Evolutionary conservation across 2,329 filamentous ascomycete species (phyloP).

Genomic region (Pleomassaria siparia): DNA sequence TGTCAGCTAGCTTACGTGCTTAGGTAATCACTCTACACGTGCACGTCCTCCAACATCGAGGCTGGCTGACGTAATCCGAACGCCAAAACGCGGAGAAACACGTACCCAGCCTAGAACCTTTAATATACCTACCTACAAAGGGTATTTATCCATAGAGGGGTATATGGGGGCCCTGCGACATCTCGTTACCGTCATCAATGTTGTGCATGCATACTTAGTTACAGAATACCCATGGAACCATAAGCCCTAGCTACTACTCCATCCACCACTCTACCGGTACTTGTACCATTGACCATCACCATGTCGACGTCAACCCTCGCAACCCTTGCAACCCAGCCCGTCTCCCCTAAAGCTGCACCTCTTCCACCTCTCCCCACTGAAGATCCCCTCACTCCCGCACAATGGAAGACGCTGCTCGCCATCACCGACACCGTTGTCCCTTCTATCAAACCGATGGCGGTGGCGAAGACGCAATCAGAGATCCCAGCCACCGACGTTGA

Average conservation of each 20-base stretch:
- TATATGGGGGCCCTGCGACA: not conserved
- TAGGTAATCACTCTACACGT: too few species aligned
- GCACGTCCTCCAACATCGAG: not conserved
- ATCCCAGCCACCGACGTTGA: slow-evolving; percentile 54
- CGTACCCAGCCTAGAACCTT: too few species aligned
- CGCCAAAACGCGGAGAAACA: not conserved
- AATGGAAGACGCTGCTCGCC: slow-evolving; percentile 62
- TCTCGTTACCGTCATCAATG: not conserved
- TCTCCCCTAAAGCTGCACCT: slow-evolving; percentile 43
- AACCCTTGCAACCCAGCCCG: slow-evolving; percentile 24
- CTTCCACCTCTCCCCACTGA: slow-evolving; percentile 50
- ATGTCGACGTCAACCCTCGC: too few species aligned
- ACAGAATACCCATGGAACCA: too few species aligned
- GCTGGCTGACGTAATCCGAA: not conserved
- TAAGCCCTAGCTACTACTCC: too few species aligned
- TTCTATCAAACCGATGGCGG: slow-evolving; percentile 52
- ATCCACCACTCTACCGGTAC: not conserved
- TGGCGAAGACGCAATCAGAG: slow-evolving; percentile 42
- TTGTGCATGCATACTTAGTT: not conserved
- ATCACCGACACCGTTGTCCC: slow-evolving; percentile 63
- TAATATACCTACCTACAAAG: not conserved
- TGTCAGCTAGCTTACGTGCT: too few species aligned
- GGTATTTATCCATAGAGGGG: too few species aligned
- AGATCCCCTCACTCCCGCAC: slow-evolving; percentile 54
- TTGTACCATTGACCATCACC: slow-evolving; percentile 8